Evolutionary conservation across 1,139 yeast genomes (phyloP), one percentile per base, ranked within the genome.

Genomic region (Debaryomyces robertsiae): DNA sequence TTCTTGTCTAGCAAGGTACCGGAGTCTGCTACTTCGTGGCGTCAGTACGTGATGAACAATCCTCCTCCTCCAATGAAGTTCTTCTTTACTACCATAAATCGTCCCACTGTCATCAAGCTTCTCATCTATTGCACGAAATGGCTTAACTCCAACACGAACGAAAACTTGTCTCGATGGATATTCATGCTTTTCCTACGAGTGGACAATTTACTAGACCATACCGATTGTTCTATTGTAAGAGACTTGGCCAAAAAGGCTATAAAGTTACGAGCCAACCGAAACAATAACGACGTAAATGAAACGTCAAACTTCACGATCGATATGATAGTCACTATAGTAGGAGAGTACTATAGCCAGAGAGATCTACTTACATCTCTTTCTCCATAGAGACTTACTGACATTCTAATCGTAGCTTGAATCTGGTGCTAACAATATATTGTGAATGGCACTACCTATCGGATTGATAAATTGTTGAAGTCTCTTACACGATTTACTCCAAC

Each of bases 241-340:
- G 70, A 63, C 4, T 54, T 73, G 44, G 77, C 69, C 2, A 60
- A 63, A 45, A 72, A 70, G 46, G 77, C 77, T 1, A 46, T 57
- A 5, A 47, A 57, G 32, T 34, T 43, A 27, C 30, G 28, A 13
- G 24, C 19, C 6, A 35, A 36, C 17, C n/a, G 22, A 3, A 41
- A 30, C 5, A 9, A 31, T 7, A 41, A 44, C 6, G 38, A 44
- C n/a, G 43, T 42, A 16, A 33, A 44, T 4, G 47, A 43, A n/a
- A 46, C 50, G 2, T 48, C 61, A 1, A 38, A 38, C 28, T 67
- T 54, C 43, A 66, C 75, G 1, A 47, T 65, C 19, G 65, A 61
- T 30, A 57, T 65, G 62, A 55, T 71, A 3, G 47, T 69, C 28
- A 52, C 58, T 10, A 47, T 72, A 3, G 69, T 70, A 9, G 63